phyloP scores from a whole-genome alignment of 768 basidiomycete species.

The Clavulina sp. region DNA sequence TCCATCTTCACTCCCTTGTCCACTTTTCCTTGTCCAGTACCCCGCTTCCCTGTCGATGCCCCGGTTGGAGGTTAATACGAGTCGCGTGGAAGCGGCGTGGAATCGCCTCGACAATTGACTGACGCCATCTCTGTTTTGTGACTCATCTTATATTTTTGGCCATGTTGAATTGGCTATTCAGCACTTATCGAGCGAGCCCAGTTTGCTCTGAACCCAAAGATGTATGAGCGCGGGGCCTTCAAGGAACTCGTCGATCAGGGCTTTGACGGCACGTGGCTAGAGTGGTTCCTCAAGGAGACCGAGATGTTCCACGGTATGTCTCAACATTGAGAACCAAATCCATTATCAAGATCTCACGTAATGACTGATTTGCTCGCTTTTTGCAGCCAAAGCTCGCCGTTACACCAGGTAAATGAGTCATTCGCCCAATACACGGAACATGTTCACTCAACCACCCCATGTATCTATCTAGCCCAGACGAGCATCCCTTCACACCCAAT shows the following conservation, averaged over 20 bases:
- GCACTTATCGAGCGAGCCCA: conserved; percentile 92
- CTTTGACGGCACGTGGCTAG: conserved; percentile 80
- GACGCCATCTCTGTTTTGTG: background rate
- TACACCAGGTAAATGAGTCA: conserved; percentile 74
- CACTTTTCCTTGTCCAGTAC: no score
- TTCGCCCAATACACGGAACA: background rate
- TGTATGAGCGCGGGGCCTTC: conserved; percentile 70
- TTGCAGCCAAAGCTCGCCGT: conserved; percentile 74
- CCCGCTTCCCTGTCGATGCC: background rate
- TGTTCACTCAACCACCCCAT: conserved; percentile 4
- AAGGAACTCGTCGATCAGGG: conserved; percentile 53
- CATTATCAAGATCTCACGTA: background rate
- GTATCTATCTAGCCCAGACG: conserved; percentile 99
- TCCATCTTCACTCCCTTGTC: background rate
- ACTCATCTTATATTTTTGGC: background rate
- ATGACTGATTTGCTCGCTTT: background rate
- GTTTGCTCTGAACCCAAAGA: conserved; percentile 82
- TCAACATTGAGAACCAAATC: background rate
- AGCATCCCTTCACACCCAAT: conserved; percentile 80
- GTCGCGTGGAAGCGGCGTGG: no score
- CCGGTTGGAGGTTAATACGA: no score
- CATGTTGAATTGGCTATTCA: no score
- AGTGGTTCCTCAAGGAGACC: conserved; percentile 94
- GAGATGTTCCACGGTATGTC: conserved; percentile 85
- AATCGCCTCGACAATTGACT: no score